Percentiles rank a stretch among this genome's conserved stretches.
These are phyloP conservation scores for Trypanosoma melophagium DNA, from an alignment of 208 protist genomes.

Conservation along the genomic window DNA sequence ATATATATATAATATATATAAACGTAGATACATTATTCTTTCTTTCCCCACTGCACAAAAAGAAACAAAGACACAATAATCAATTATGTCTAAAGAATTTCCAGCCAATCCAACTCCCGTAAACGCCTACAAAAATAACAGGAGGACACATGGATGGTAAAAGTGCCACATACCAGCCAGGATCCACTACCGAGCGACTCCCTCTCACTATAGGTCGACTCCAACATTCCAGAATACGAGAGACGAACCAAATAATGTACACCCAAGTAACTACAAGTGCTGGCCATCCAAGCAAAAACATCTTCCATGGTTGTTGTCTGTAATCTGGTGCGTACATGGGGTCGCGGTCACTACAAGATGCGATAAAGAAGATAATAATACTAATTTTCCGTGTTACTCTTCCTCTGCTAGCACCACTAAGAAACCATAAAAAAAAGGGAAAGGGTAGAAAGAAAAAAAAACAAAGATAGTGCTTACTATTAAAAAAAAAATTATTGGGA, in stretches of 20 bases:
- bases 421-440: constrained; percentile 5
- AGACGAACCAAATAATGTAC: constrained; percentile 40
- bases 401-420: neutral
- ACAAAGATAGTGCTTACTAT: neutral
- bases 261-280: constrained; percentile 34
- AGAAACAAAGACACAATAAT: constrained; percentile 14
- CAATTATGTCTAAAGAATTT: constrained; percentile 85
- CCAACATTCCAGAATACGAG: constrained; percentile 16
- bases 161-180: constrained; percentile 35
- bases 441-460: constrained; percentile 9
- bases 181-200: constrained; percentile 31
- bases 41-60: neutral
- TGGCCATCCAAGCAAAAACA: constrained; percentile 64
- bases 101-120: constrained; percentile 75
- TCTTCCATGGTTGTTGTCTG: constrained; percentile 31
- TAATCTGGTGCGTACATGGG: constrained; percentile 36
- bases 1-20: neutral
- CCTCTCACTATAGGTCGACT: constrained; percentile 5
- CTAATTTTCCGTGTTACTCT: neutral
- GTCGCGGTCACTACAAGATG: neutral
- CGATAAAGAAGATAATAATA: constrained; percentile 15
- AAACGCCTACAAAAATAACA: constrained; percentile 44
- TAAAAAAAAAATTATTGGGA: constrained; percentile 1
- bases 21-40: neutral
- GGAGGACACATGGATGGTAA: constrained; percentile 32